A percentile compares a stretch with the other conserved stretches of the same genome.
phyloP scores from a whole-genome alignment of 208 protist genomes.

The Wallacemonas rigidus region DNA sequence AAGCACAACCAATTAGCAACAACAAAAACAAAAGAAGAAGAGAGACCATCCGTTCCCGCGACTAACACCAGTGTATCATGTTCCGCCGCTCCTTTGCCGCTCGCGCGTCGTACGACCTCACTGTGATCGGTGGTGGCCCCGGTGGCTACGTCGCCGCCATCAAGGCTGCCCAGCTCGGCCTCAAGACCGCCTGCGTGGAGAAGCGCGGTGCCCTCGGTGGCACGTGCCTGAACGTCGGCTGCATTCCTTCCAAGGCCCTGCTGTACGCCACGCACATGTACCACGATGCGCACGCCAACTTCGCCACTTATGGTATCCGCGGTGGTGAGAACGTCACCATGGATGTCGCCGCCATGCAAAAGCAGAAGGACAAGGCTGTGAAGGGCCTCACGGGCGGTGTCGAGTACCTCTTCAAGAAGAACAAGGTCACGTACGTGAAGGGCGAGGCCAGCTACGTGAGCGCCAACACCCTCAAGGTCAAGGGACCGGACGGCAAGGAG shows the following conservation, averaged over 20 bases:
- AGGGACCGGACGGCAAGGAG: slow-evolving; percentile 88
- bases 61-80: slow-evolving; percentile 30
- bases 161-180: slow-evolving; percentile 99
- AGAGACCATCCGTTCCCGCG: background rate
- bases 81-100: slow-evolving; percentile 50
- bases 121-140: slow-evolving; percentile 99
- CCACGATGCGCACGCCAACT: slow-evolving; percentile 95
- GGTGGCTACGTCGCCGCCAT: slow-evolving; percentile 99
- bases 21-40: background rate
- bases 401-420: slow-evolving; percentile 99
- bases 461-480: slow-evolving; percentile 76
- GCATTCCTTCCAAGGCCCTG: slow-evolving; percentile 99
- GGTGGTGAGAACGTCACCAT: slow-evolving; percentile 89
- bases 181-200: slow-evolving; percentile 99
- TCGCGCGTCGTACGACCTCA: slow-evolving; percentile 93
- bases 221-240: slow-evolving; percentile 99
- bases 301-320: slow-evolving; percentile 91
- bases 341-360: slow-evolving; percentile 96
- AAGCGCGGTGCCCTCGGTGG: slow-evolving; percentile 97
- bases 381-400: slow-evolving; percentile 96
- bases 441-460: slow-evolving; percentile 90
- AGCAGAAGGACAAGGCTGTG: slow-evolving; percentile 96
- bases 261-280: slow-evolving; percentile 98
- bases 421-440: slow-evolving; percentile 97
- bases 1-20: background rate